Base-by-base conservation (phyloP, 306 rosid species). In the Geum urbanum region DNA sequence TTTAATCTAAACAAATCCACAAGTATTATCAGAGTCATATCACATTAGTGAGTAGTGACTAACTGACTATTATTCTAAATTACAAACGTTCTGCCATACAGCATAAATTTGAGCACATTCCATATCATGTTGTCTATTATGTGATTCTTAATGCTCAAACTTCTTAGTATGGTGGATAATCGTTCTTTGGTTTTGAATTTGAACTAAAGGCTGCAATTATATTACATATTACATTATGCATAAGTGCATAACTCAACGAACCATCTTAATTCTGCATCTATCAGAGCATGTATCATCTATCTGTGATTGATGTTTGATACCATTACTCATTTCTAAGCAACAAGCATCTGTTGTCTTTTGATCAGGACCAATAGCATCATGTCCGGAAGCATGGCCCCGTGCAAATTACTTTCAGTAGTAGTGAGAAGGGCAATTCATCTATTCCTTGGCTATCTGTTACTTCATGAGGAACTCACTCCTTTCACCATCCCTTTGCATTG, bases 281-380 rank as follows among this genome's bases (percentile, higher is more conserved):
- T 12, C 46, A 2, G 54, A 49, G 52, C 70, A 59, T 58, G 69
- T 19, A 16, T 48, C 20, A 27, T 27, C 49, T 22, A 35, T 4
- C 50, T 73, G 13, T 44, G 63, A 67, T 78, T 44, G 63, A 67
- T 78, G 43, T 56, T 32, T 4, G 3, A 5, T 54, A 37, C 45
- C 67, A 37, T 37, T 58, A 5, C 4, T 12, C 14, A 1, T 39
- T n/a, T 48, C 57, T 66, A 77, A 77, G 64, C 40, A 58, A 18
- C 43, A 71, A 37, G 58, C 11, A 24, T 60, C 35, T 45, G 32
- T 69, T 54, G 44, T 68, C 37, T 74, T 65, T 70, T 35, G 2
- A 22, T 24, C 72, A 80, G 84, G 80, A 80, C 71, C 69, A 71
- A 48, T 72, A 76, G 69, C 41, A 50, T 56, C 16, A 5, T 52